Base-by-base conservation (phyloP, 345 rosid species). In the Salix suchowensis region DNA sequence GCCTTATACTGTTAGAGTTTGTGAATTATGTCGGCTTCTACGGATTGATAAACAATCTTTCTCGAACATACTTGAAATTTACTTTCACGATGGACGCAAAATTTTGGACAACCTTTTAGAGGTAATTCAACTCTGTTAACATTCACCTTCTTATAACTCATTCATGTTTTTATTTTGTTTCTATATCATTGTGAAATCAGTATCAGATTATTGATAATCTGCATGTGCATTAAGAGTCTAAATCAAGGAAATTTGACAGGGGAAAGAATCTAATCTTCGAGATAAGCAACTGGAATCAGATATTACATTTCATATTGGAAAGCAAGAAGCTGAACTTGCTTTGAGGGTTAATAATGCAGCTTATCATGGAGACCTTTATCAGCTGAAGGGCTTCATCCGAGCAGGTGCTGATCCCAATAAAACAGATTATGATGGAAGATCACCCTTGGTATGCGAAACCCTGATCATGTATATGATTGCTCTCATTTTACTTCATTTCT, bases 241-340 rank as follows among this genome's bases (percentile, higher is more conserved):
- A 74, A 62, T 36, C 65, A 77, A 42, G 71, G 50, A 66, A 70
- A 76, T 70, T 74, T 85, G 74, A 65, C 89, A 96, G 99, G 94
- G 85, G 65, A 94, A 87, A 54, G 93, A 91, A 72, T 85, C 89
- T 37, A 84, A 87, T 81, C 86, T 89, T 77, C 87, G 89, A 76
- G 76, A 90, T 67, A 92, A 92, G 86, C 89, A 89, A 77, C 78
- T 96, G 74, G 97, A 90, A 81, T 87, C 94, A 10, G 99, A 96
- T 72, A 80, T 96, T 75, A 77, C 91, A 80, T 85, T 91, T 86
- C 97, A 96, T 75, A 94, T 96, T 46, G 94, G 88, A 66, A 94
- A 87, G 86, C 99, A 96, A 87, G 99, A 96, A 88, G 90, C 92
- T 73, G 99, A 96, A 79, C 97, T 94, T 79, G 97, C 98, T 73